A percentile compares a stretch with the other conserved stretches of the same genome.
Evolutionary conservation across 345 rosid species (phyloP).

Genomic region (Brassica carinata): DNA sequence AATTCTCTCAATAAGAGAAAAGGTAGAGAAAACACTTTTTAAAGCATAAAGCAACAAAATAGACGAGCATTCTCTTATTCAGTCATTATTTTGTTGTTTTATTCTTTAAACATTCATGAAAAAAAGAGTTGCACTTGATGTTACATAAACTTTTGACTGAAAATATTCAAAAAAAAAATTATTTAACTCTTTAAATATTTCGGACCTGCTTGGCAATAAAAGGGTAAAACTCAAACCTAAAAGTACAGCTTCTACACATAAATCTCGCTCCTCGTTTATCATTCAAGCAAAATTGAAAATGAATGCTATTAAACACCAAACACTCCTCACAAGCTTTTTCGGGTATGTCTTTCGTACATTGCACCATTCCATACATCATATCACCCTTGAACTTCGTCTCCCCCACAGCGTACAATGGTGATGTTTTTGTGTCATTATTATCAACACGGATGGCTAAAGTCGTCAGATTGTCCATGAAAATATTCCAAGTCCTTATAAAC

Average conservation of each 20-base stretch:
- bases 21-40: not conserved
- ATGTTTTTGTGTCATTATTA: not conserved
- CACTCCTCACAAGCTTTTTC: slow-evolving; percentile 41
- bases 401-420: slow-evolving; percentile 34
- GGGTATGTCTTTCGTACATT: slow-evolving; percentile 54
- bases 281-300: not conserved
- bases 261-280: slow-evolving; percentile 24
- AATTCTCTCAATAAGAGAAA: not conserved
- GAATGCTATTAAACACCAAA: slow-evolving; percentile 28
- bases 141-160: not conserved
- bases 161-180: not conserved
- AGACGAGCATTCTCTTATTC: not conserved
- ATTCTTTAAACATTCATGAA: not conserved
- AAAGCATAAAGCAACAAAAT: not conserved
- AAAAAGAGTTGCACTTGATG: not conserved
- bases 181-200: not conserved
- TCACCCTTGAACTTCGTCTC: slow-evolving; percentile 23
- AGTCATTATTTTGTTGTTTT: not conserved
- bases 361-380: slow-evolving; percentile 52
- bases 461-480: slow-evolving; percentile 15
- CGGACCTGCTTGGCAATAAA: not conserved
- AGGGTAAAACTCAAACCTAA: not conserved
- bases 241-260: slow-evolving; percentile 13
- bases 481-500: not conserved
- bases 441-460: slow-evolving; percentile 8